Base-by-base conservation (phyloP, 345 rosid genomes). In the Corchorus capsularis region DNA sequence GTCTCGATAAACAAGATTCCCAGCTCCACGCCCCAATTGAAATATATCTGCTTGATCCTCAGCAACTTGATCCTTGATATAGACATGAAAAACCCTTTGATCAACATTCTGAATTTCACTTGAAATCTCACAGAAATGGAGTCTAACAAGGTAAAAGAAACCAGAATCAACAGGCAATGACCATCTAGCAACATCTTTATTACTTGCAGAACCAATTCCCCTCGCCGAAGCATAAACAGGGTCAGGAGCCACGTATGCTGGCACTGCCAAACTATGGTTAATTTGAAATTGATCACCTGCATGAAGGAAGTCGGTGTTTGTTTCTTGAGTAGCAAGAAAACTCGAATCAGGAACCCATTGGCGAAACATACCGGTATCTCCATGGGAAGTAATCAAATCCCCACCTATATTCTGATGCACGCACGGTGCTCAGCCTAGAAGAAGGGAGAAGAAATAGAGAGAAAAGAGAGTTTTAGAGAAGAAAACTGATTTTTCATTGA, bases 341-440 rank as follows among this genome's bases (percentile, higher is more conserved):
- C 78, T 59, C n/a, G 85, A 94, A n/a, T 89, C 78, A 63, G 89
- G 89, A 94, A 94, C 90, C 27, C 91, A 84, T 80, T 89, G 74
- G 7, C 77, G 67, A 41, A 89, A 79, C 14, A 82, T 81, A 12
- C 86, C 90, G 9, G 95, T 82, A 75, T 94, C 97, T 32, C 82
- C 77, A 27, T 61, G 82, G 0, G 88, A 87, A 5, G 92, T 67
- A 43, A 94, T 87, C 16, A 80, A 84, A 6, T 83, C 86, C 54
- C 98, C 98, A 12, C 83, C 97, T 2, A 91, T 89, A 64, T 94
- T 91, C 32, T n/a, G n/a, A n/a, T n/a, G n/a, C n/a, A n/a, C n/a
- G n/a, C n/a, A n/a, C n/a, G n/a, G n/a, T n/a, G n/a, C n/a, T n/a
- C n/a, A n/a, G n/a, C n/a, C n/a, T n/a, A n/a, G n/a, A n/a, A n/a